Evolutionary conservation across 805 yeast genomes (phyloP).

Genomic region (Limtongia smithiae): DNA sequence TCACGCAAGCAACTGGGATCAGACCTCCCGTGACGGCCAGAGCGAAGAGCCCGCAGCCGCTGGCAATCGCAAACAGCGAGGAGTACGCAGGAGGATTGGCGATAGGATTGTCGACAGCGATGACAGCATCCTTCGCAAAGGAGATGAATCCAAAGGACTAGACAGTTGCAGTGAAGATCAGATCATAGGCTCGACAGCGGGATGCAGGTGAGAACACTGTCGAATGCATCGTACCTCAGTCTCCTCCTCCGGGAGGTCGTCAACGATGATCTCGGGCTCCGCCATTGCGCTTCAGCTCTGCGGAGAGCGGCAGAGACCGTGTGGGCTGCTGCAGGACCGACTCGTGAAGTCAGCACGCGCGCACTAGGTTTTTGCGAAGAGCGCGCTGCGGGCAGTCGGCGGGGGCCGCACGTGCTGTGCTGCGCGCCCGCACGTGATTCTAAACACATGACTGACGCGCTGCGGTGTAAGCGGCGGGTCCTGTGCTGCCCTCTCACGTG

Average conservation of each 20-base stretch:
- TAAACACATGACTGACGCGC: too few relatives aligned
- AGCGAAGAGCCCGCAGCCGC: slow-evolving; percentile 29
- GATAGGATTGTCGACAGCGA: slow-evolving; percentile 11
- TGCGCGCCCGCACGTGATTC: too few relatives aligned
- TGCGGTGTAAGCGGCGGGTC: too few relatives aligned
- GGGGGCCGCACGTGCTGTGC: too few relatives aligned
- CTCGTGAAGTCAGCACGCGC: too few relatives aligned
- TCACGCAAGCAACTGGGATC: not conserved
- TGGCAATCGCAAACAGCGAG: slow-evolving; percentile 32
- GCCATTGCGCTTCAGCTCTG: not conserved
- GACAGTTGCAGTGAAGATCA: not conserved
- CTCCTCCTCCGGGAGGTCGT: slow-evolving; percentile 2
- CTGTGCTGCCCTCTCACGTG: too few relatives aligned
- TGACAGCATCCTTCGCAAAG: slow-evolving; percentile 23
- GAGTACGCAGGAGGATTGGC: slow-evolving; percentile 12
- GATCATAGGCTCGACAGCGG: too few relatives aligned
- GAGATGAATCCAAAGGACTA: slow-evolving; percentile 24
- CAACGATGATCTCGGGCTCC: not conserved
- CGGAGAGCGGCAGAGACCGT: too few relatives aligned
- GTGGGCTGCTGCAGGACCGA: not conserved
- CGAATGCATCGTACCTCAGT: slow-evolving; percentile 3
- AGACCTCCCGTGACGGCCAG: slow-evolving; percentile 29
- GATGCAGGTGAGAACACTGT: too few relatives aligned
- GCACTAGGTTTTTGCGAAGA: too few relatives aligned
- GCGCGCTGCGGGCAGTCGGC: too few relatives aligned